Base-by-base conservation (phyloP, 1,284 basidiomycete species). In the Apiotrichum siamense region DNA sequence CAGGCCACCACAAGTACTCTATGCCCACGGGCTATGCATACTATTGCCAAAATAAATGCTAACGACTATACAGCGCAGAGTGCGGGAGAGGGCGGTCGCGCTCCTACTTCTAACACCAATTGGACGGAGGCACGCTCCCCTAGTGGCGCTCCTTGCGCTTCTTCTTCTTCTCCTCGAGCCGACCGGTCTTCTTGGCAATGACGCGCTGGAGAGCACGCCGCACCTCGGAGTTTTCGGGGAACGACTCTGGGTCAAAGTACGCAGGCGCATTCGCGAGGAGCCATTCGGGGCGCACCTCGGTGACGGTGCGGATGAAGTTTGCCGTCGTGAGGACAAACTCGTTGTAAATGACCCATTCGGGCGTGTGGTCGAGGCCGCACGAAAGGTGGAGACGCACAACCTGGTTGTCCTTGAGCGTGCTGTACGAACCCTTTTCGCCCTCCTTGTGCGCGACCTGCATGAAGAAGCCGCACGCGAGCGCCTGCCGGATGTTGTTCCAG, bases 391-490 rank as follows among this genome's bases (percentile, higher is more conserved):
- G 77, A n/a, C 78, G 79, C 7, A 97, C 93, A 36, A 88, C 81
- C 84, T 89, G 63, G 66, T 93, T 90, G 70, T 97, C 92, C 76
- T 97, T 97, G 58, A 96, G 84, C 0, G 92, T 97, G 59, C 84
- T 67, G 70, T 93, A 93, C 52, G 77, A 80, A 3, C 83, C 83
- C 77, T 90, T 91, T 64, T 90, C 87, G n/a, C 89, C 89, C 66
- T 92, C 88, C 71, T 89, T 90, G 74, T 97, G 91, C 6, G 93
- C 94, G 9, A 94, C 84, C 71, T 97, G 94, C 94, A 97, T 97
- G 77, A 98, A 99, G 80, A 91, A 98, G 0, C 93, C 94, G 66
- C 86, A 88, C 0, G 89, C 86, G 39, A 98, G 78, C 2, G 87
- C 85, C 73, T 86, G 85, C 26, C 89, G 83, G 54, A 98, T 85